Base-by-base conservation (phyloP, 495 filamentous ascomycete genomes). In the Aspergillus indologenus region DNA sequence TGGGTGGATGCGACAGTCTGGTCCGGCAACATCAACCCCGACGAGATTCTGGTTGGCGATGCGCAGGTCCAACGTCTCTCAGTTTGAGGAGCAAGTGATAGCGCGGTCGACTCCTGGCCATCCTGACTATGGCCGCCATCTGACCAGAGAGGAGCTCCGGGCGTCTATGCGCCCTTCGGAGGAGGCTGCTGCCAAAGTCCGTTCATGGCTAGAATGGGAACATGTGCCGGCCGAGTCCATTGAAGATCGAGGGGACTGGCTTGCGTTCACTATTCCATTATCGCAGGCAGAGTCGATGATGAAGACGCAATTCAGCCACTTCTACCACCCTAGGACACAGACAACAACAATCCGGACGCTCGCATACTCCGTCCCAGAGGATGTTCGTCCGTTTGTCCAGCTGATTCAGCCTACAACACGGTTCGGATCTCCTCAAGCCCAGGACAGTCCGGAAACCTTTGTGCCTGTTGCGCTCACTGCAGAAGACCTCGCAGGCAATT, bases 341-440 rank as follows among this genome's bases (percentile, higher is more conserved):
- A 64, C 60, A 24, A 64, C 72, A 23, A 62, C 69, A 40, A 68
- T 87, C 45, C 76, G 85, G 18, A 83, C 83, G 1, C 70, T 83
- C 1, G 61, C 69, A 42, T 87, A 87, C 62, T 85, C 83, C 0
- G 69, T 87, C 15, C 85, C 84, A 1, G 66, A 68, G 12, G 61
- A 72, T 9, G 66, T 87, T 83, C 47, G 34, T 4, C 34, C 34
- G 34, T 40, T 40, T 11, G 34, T 40, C 34, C 73, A 79, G 40
- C 62, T 84, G 53, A 80, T 86, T 45, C 79, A 83, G 51, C 83
- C 83, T 17, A 85, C 83, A 0, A 86, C 77, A 14, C 71, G 75
- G 45, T 86, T 86, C 48, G 78, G 77, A 3, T 64, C 73, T 21
- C 60, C 71, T 6, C 22, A 44, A 11, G 29, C 73, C 14, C 68